phyloP scores from a whole-genome alignment of 1,139 yeast genomes.

The Insectozyma bohioensis region DNA sequence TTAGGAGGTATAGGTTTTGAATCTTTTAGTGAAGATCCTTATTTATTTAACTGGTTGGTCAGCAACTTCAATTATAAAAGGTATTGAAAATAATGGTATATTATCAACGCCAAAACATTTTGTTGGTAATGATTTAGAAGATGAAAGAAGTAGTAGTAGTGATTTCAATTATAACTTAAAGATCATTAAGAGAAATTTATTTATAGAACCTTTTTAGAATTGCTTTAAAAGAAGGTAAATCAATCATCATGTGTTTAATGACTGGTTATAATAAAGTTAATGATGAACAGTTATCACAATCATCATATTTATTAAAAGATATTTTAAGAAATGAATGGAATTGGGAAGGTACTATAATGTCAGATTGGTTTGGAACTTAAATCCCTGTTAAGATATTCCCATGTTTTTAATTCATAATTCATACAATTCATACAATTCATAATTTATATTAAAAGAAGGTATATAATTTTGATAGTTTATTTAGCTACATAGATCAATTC shows the following conservation, averaged over 20 bases:
- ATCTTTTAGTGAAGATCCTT: slow-evolving; percentile 35
- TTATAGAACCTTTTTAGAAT: slow-evolving; percentile 62
- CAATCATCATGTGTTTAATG: slow-evolving; percentile 41
- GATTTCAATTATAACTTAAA: slow-evolving; percentile 46
- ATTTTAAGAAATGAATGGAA: slow-evolving; percentile 33
- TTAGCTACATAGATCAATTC: too few relatives aligned
- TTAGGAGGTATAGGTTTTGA: slow-evolving; percentile 39
- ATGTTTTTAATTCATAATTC: too few relatives aligned
- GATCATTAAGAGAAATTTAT: slow-evolving; percentile 63
- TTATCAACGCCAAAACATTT: slow-evolving; percentile 61
- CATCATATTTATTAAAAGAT: slow-evolving; percentile 38
- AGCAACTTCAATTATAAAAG: slow-evolving; percentile 28
- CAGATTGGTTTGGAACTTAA: slow-evolving; percentile 68
- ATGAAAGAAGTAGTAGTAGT: slow-evolving; percentile 48
- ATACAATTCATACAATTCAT: too few relatives aligned
- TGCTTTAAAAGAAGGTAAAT: slow-evolving; percentile 46
- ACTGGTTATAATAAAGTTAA: slow-evolving; percentile 59
- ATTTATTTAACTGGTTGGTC: slow-evolving; percentile 31
- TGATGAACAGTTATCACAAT: slow-evolving; percentile 55
- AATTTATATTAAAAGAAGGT: too few relatives aligned
- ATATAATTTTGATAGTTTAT: too few relatives aligned
- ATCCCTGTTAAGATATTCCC: too few relatives aligned
- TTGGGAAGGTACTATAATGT: slow-evolving; percentile 56
- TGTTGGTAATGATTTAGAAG: slow-evolving; percentile 62
- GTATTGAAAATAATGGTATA: slow-evolving; percentile 35